phyloP scores from a whole-genome alignment of 2,329 filamentous ascomycete genomes.

The Aspergillus arachidicola region DNA sequence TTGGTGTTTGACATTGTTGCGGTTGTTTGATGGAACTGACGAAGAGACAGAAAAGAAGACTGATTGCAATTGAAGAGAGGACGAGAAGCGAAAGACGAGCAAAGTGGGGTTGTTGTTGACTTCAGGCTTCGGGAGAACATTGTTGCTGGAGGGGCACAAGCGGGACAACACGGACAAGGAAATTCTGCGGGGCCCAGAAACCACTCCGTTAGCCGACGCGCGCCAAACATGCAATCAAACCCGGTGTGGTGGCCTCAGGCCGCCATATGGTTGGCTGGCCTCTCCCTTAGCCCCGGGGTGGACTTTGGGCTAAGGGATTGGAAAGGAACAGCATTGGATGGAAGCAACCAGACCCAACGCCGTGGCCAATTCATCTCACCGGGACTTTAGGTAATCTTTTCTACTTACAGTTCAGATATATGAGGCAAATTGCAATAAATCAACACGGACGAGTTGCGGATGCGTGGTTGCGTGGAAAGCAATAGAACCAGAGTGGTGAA shows the following conservation, averaged over 20 bases:
- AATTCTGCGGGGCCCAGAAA: not conserved
- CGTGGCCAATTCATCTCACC: not conserved
- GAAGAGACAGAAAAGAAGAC: slow-evolving; percentile 38
- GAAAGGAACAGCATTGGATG: not conserved
- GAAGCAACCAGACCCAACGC: not conserved
- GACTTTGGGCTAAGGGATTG: not conserved
- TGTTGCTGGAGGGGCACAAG: slow-evolving; percentile 40
- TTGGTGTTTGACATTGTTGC: slow-evolving; percentile 72
- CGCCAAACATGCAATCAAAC: slow-evolving; percentile 19
- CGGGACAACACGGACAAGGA: slow-evolving; percentile 27
- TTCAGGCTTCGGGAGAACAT: slow-evolving; percentile 46
- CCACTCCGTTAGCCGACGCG: slow-evolving; percentile 17
- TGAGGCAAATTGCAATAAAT: not conserved
- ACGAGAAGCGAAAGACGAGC: slow-evolving; percentile 39
- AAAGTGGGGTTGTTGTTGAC: slow-evolving; percentile 49
- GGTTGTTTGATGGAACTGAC: slow-evolving; percentile 65
- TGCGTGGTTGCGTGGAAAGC: slow-evolving; percentile 9
- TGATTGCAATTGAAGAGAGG: slow-evolving; percentile 37
- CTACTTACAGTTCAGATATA: not conserved
- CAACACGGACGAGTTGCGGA: not conserved
- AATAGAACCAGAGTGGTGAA: slow-evolving; percentile 8
- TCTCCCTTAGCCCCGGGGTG: not conserved
- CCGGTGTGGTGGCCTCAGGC: slow-evolving; percentile 15
- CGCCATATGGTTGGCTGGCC: slow-evolving; percentile 4
- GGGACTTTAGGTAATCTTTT: not conserved